These are phyloP conservation scores for Sphaceloma murrayae DNA, from an alignment of 2,329 filamentous ascomycete genomes.

Conservation along the genomic window DNA sequence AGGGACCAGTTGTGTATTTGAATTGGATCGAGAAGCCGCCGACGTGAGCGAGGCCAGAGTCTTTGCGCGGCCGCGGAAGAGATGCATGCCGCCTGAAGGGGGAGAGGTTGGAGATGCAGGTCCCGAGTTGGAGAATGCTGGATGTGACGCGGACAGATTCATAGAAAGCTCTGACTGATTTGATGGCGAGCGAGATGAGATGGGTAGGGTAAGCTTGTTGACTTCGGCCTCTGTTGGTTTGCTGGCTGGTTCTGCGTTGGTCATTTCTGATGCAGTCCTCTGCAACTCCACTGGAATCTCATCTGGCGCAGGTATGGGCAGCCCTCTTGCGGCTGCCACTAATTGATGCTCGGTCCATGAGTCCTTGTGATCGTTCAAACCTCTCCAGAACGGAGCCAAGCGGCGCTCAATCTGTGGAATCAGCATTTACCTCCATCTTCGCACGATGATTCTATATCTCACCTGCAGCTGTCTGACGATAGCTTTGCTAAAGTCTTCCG, in stretches of 20 bases:
- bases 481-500: constrained; percentile 86
- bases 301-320: constrained; percentile 75
- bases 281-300: constrained; percentile 63
- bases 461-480: constrained; percentile 87
- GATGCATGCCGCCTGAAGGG: constrained; percentile 38
- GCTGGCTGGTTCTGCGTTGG: constrained; percentile 32
- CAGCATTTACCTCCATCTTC: too few relatives aligned
- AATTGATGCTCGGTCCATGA: constrained; percentile 93
- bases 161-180: constrained; percentile 62
- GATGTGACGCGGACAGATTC: constrained; percentile 50
- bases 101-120: constrained; percentile 35
- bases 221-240: constrained; percentile 51
- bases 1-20: constrained; percentile 58
- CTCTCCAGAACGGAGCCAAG: constrained; percentile 90
- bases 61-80: constrained; percentile 76
- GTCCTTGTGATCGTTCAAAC: constrained; percentile 76
- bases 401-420: constrained; percentile 91
- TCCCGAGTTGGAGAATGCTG: constrained; percentile 49
- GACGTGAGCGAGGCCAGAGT: constrained; percentile 72
- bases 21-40: constrained; percentile 60
- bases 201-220: constrained; percentile 68
- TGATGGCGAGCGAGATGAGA: constrained; percentile 66
- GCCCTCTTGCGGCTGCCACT: constrained; percentile 76
- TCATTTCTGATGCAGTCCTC: constrained; percentile 31
- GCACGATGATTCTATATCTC: too few relatives aligned